Conservation (phyloP, 2,329 filamentous ascomycete species). For the Phoma sp. region DNA sequence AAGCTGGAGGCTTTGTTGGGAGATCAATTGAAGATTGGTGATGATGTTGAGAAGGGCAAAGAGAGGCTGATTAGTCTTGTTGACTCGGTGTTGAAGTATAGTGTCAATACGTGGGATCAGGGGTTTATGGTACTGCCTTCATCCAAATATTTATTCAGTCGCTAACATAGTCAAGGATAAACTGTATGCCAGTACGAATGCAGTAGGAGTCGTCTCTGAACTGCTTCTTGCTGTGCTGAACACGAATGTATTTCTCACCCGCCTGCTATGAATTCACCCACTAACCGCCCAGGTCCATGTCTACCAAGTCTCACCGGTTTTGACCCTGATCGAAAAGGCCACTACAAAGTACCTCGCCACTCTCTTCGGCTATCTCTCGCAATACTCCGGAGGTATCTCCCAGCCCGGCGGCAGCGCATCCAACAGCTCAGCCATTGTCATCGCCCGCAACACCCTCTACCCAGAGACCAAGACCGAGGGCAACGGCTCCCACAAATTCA, state of each 20-base stretch:
- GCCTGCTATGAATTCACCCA: neutral
- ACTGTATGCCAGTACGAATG: slow-evolving; percentile 88
- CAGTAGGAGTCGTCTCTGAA: slow-evolving; percentile 84
- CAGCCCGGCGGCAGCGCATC: slow-evolving; percentile 83
- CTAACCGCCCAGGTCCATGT: slow-evolving; percentile 72
- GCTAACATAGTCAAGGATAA: slow-evolving; percentile 67
- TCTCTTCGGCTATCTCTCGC: slow-evolving; percentile 63
- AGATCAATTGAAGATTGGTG: slow-evolving; percentile 45
- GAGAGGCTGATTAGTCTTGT: slow-evolving; percentile 60
- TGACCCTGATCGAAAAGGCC: slow-evolving; percentile 86
- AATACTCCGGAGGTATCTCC: slow-evolving; percentile 73
- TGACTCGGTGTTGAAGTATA: slow-evolving; percentile 77
- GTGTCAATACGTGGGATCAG: slow-evolving; percentile 98
- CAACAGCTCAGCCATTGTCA: slow-evolving; percentile 83
- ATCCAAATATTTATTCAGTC: no score
- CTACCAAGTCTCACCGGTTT: slow-evolving; percentile 88
- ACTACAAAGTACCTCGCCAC: slow-evolving; percentile 76
- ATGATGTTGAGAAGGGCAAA: slow-evolving; percentile 50
- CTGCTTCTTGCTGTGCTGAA: slow-evolving; percentile 85
- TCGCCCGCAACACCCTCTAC: slow-evolving; percentile 86
- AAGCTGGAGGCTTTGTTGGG: slow-evolving; percentile 51
- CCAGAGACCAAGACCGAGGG: slow-evolving; percentile 79
- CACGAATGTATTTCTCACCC: slow-evolving; percentile 71
- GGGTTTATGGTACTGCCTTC: slow-evolving; percentile 80
- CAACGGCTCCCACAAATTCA: slow-evolving; percentile 70